Evolutionary conservation across 1,139 yeast genomes (phyloP).

Genomic region (Suhomyces yuchorum): DNA sequence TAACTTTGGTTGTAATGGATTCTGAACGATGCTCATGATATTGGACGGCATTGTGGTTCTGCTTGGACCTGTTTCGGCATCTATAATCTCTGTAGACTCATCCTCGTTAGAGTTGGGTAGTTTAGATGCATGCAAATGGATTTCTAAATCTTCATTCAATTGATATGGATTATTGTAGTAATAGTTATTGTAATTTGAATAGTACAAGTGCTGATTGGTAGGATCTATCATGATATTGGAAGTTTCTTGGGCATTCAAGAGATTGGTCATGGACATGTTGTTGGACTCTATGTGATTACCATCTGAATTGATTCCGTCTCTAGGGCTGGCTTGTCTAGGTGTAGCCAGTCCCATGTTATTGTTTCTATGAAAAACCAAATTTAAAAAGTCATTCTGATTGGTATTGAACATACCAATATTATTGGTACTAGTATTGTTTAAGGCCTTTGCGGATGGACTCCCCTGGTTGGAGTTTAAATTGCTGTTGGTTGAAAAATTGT

Average conservation of each 20-base stretch:
- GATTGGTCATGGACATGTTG: conserved; percentile 25
- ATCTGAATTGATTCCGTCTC: conserved; percentile 3
- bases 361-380: conserved; percentile 54
- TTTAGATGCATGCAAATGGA: conserved; percentile 46
- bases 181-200: conserved; percentile 45
- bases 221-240: conserved; percentile 34
- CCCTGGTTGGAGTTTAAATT: conserved; percentile 19
- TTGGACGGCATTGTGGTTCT: conserved; percentile 45
- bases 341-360: conserved; percentile 6
- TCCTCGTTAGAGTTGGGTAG: conserved; percentile 25
- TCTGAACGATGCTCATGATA: conserved; percentile 51
- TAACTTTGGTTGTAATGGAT: conserved; percentile 46
- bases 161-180: conserved; percentile 48
- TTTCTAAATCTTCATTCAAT: conserved; percentile 45
- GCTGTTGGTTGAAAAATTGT: conserved; percentile 28
- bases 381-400: conserved; percentile 46
- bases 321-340: conserved; percentile 6
- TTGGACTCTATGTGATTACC: conserved; percentile 1
- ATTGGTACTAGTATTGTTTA: conserved; percentile 8
- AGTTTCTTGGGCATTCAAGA: conserved; percentile 26
- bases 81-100: conserved; percentile 39
- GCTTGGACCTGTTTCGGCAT: conserved; percentile 36
- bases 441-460: conserved; percentile 8
- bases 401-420: conserved; percentile 12
- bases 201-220: conserved; percentile 38